Evolutionary conservation across 352 stramenopile species (phyloP).

Genomic region (Pythium oligandrum): DNA sequence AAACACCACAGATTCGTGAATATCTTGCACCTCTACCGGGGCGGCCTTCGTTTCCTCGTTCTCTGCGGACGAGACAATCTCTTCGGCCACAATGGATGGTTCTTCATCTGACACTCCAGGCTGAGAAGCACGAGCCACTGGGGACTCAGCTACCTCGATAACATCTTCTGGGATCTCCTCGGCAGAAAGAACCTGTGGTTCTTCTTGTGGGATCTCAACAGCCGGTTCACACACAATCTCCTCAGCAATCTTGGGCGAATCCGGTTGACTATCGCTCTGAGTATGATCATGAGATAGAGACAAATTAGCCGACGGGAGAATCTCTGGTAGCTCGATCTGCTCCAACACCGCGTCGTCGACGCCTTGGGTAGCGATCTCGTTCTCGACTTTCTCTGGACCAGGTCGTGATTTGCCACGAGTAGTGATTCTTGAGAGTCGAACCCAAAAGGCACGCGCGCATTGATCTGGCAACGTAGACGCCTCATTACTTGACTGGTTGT

Average conservation of each 20-base stretch:
- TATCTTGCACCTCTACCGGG: not conserved
- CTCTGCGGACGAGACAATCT: not conserved
- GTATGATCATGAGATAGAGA: too few species aligned
- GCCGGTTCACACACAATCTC: too few species aligned
- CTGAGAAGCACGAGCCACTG: not conserved
- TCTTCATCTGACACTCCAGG: not conserved
- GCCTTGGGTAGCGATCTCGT: slow-evolving; percentile 4
- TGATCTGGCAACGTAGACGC: too few species aligned
- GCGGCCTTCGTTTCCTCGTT: not conserved
- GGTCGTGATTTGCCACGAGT: slow-evolving; percentile 4
- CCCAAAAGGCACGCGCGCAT: too few species aligned
- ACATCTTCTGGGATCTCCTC: too few species aligned
- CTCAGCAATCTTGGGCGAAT: not conserved
- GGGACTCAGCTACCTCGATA: not conserved
- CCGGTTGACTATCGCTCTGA: too few species aligned
- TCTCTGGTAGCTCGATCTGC: slow-evolving; percentile 10
- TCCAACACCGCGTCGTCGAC: slow-evolving; percentile 10
- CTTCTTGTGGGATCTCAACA: too few species aligned
- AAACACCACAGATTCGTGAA: not conserved
- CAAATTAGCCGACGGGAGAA: not conserved
- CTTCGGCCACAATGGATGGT: not conserved
- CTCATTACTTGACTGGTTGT: not conserved
- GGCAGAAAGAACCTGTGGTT: too few species aligned
- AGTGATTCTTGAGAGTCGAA: slow-evolving; percentile 8
- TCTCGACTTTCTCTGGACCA: slow-evolving; percentile 5